Conservation (phyloP, 1,284 basidiomycete genomes). For the Ceratobasidium sp. region DNA sequence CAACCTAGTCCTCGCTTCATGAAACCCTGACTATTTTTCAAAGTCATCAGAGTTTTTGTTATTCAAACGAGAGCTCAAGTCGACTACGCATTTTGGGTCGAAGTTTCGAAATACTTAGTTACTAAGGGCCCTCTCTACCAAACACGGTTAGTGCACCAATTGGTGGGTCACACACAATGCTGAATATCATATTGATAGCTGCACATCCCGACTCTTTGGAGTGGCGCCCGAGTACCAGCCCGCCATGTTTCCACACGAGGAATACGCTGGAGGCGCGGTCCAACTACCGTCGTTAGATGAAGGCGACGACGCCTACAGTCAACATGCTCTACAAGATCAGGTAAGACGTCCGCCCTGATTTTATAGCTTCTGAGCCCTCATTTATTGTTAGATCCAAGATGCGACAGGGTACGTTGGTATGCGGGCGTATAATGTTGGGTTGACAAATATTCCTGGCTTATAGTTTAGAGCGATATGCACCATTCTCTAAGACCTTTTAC, state of each 20-base stretch:
- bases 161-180: too few relatives aligned
- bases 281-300: too few relatives aligned
- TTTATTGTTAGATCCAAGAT: background rate
- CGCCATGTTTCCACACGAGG: background rate
- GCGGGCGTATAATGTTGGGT: background rate
- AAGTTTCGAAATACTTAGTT: background rate
- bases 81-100: conserved; percentile 3
- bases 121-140: background rate
- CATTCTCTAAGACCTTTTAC: background rate
- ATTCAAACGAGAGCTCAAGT: background rate
- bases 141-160: background rate
- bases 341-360: too few relatives aligned
- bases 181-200: too few relatives aligned
- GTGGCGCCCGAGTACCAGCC: background rate
- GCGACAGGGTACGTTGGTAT: background rate
- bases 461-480: background rate
- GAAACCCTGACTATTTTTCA: background rate
- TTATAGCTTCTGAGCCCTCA: too few relatives aligned
- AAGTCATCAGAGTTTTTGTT: conserved; percentile 5
- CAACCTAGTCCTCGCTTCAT: background rate
- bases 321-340: background rate
- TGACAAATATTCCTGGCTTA: background rate
- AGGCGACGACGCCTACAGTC: too few relatives aligned
- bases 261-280: background rate
- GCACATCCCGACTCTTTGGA: background rate